Evolutionary conservation across 345 rosid species (phyloP).

Genomic region (Psidium guajava): DNA sequence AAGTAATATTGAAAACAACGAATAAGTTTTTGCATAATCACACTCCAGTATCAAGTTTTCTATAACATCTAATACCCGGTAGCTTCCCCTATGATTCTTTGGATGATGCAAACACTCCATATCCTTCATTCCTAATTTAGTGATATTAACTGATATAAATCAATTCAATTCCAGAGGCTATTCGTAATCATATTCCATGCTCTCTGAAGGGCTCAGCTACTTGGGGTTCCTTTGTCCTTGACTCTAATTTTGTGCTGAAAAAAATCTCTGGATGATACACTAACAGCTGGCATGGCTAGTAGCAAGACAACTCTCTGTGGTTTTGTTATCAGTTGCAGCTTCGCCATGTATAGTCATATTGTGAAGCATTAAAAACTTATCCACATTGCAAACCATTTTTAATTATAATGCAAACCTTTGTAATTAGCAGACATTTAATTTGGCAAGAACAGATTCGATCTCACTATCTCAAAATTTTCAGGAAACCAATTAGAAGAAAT

Average conservation of each 20-base stretch:
- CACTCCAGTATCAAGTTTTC: not conserved
- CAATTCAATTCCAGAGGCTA: not conserved
- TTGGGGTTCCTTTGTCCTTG: not conserved
- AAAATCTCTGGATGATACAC: not conserved
- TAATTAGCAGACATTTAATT: too few species aligned
- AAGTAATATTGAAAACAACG: not conserved
- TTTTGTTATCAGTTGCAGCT: not conserved
- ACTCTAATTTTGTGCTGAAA: not conserved
- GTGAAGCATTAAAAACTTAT: too few species aligned
- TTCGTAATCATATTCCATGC: not conserved
- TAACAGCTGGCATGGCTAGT: not conserved
- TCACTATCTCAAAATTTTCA: too few species aligned
- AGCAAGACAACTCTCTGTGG: not conserved
- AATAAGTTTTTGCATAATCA: not conserved
- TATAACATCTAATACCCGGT: not conserved
- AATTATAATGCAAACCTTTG: too few species aligned
- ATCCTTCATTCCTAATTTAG: not conserved
- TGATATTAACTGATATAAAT: not conserved
- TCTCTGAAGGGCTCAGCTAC: not conserved
- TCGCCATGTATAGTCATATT: not conserved
- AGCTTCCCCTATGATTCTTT: not conserved
- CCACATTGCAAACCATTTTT: too few species aligned
- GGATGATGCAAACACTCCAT: not conserved
- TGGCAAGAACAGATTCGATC: too few species aligned
- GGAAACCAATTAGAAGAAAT: too few species aligned